Base-by-base conservation (phyloP, 768 basidiomycete species). In the Rhodotorula paludigena region DNA sequence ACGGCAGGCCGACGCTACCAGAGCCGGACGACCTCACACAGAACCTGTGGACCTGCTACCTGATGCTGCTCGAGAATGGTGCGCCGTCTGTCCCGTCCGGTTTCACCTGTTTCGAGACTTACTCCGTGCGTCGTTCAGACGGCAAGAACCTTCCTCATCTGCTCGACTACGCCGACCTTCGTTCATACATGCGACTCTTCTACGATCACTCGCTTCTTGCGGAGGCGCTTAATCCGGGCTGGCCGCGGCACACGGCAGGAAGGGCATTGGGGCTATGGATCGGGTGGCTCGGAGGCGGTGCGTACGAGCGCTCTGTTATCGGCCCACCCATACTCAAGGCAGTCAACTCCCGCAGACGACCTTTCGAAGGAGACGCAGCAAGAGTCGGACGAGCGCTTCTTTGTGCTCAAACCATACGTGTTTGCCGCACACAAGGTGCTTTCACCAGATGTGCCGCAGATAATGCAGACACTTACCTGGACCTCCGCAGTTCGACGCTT, bases 11-110 rank as follows among this genome's bases (percentile, higher is more conserved):
- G 16, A 59, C 33, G 44, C 42, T 73, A 9, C 28, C 21, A 23
- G 68, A 73, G 63, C 65, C 72, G 35, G 67, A 71, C 57, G 72
- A 73, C 58, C 55, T 73, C 55, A 75, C 67, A n/a, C 58, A 80
- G 44, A 85, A 86, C 74, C 74, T 87, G 32, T 85, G 84, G 81
- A 82, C 83, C 36, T 83, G 85, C 35, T 90, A 87, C 75, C 78
- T 89, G 44, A 85, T 91, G 85, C 83, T 90, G 82, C 79, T 91
- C 54, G 90, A 92, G 79, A 87, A 89, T 72, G 87, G 72, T 66
- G 6, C 54, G 78, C 71, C 52, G 2, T 41, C 20, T 30, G 36
- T 23, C 30, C 16, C 57, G 10, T 35, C 18, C 20, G n/a, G n/a
- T 25, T 33, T 25, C 47, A 30, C 18, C 3, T 6, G 18, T 16